Conservation (phyloP, 176 grass and related monocot genomes). For the Saccharum officinarum region DNA sequence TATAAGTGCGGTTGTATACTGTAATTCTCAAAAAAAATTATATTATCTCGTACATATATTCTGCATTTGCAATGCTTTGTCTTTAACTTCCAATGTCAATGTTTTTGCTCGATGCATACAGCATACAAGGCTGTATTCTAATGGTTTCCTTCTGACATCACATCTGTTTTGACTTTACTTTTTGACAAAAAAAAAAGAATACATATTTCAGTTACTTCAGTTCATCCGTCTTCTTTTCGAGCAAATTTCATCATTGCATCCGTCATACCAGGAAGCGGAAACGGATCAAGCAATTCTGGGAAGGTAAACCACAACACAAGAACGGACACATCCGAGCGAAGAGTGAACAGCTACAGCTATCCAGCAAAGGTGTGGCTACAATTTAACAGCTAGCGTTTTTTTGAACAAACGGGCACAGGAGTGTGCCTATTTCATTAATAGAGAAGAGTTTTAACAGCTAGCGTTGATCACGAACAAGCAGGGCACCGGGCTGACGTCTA, state of each 20-base stretch:
- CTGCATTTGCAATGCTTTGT: no score
- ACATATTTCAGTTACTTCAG: neutral
- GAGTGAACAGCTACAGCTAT: conserved; percentile 16
- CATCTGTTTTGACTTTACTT: no score
- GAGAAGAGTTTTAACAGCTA: neutral
- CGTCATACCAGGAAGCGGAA: neutral
- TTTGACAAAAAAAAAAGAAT: no score
- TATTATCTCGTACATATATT: no score
- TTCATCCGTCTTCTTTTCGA: neutral
- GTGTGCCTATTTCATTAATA: neutral
- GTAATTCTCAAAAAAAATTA: no score
- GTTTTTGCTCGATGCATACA: no score
- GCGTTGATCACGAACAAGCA: neutral
- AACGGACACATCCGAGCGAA: neutral
- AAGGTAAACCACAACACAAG: neutral
- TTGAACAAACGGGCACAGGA: neutral
- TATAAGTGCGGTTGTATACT: no score
- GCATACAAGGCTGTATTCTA: no score
- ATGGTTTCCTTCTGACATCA: no score
- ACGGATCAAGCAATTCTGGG: neutral
- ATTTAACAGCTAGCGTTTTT: neutral
- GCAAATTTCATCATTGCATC: neutral
- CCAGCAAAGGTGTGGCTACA: conserved; percentile 12
- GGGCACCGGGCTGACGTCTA: conserved; percentile 10
- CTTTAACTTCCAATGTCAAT: no score